Conservation (phyloP, 208 protist genomes). For the Leishmania aethiopica region DNA sequence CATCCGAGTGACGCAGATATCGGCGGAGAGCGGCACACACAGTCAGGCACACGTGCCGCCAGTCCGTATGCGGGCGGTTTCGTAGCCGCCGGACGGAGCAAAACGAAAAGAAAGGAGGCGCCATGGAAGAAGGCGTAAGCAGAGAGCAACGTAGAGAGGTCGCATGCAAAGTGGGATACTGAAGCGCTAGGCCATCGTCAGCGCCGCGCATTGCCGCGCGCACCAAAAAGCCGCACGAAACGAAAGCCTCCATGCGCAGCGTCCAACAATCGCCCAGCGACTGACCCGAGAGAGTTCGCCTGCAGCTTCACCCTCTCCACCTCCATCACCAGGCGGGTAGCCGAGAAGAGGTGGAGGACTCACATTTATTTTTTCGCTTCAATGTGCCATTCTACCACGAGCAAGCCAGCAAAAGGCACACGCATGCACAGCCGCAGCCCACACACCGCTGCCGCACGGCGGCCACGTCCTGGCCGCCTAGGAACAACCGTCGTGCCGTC, state of each 20-base stretch:
- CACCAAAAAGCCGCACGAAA: background rate
- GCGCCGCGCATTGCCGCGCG: background rate
- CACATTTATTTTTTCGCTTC: background rate
- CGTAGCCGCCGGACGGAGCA: background rate
- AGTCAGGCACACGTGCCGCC: background rate
- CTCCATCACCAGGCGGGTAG: background rate
- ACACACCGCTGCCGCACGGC: background rate
- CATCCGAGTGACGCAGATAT: background rate
- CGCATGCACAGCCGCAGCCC: background rate
- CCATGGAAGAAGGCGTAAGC: background rate
- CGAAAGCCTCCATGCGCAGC: background rate
- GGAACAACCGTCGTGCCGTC: background rate
- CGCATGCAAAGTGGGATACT: background rate
- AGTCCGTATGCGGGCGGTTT: background rate
- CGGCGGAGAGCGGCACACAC: background rate
- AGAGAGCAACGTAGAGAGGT: background rate
- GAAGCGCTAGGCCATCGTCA: background rate
- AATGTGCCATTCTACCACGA: too few species aligned
- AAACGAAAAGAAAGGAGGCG: slow-evolving; percentile 3
- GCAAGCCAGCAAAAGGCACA: too few species aligned
- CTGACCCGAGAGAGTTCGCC: background rate
- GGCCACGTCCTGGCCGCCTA: background rate
- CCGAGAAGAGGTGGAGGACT: background rate
- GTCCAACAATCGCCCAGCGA: background rate
- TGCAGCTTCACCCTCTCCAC: background rate